Evolutionary conservation across 2,329 filamentous ascomycete genomes (phyloP), one percentile per base, ranked within the genome.

Genomic region (Pseudopyricularia cyperi): DNA sequence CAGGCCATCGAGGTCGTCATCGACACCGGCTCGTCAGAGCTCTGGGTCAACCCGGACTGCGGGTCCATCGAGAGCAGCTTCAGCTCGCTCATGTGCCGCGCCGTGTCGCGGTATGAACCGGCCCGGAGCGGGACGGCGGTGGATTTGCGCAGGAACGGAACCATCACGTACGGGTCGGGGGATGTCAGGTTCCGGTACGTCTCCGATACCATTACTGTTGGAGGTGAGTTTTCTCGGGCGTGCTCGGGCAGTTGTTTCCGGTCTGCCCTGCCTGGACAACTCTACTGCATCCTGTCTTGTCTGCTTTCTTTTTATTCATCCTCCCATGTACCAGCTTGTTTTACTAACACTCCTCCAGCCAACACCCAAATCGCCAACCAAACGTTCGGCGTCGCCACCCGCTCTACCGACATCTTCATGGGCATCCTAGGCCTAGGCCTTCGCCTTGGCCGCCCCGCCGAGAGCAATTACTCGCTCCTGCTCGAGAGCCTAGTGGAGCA

Each of bases 351-450:
- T 11, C 14, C 19, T 39, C 32, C 15, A 50, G 49, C 15, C 49
- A 28, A 28, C 26, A 24, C 49, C 2, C 19, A 9, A n/a, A 46
- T 51, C 37, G 30, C 2, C 7, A 61, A 69, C 19, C 70, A 83
- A 52, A 74, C 79, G 57, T 81, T 85, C 53, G 81, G 80, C 53
- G 73, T 82, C 32, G 80, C 79, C 7, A 72, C 71, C 28, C 58
- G 60, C 12, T 70, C 66, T 5, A 52, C 62, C 17, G 67, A 73
- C 54, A 67, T 73, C 52, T 69, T 69, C 49, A 64, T 71, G 12
- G 71, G 71, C 32, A 86, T 90, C 44, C 66, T 89, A 17, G 87
- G 87, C 32, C 80, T 90, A 44, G 85, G 86, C 32, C 17, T 14
- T 3, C 39, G 39, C 15, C 39, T 44, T 11, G 39, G 39, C 22